Evolutionary conservation across 768 basidiomycete genomes (phyloP).

Genomic region (Leccinum broughii): DNA sequence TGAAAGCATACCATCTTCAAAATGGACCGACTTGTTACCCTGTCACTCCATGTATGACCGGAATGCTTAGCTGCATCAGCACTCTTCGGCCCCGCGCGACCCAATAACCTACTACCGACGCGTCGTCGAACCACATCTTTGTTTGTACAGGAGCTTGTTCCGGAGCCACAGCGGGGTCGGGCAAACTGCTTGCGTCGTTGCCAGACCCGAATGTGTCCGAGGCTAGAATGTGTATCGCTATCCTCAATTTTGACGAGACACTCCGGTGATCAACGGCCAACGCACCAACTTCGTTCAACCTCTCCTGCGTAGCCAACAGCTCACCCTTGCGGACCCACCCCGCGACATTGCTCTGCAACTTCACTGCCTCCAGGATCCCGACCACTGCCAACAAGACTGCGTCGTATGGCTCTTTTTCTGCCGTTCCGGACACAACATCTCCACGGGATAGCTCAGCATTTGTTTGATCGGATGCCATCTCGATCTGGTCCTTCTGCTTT

Average conservation of each 20-base stretch:
- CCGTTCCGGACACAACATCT: not conserved
- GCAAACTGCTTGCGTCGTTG: conserved; percentile 19
- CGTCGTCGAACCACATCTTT: conserved; percentile 56
- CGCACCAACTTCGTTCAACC: not conserved
- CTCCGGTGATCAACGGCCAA: not conserved
- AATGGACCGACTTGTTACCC: conserved; percentile 5
- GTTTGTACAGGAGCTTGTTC: conserved; percentile 9
- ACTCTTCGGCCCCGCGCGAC: conserved; percentile 49
- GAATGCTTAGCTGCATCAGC: conserved; percentile 49
- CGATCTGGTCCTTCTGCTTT: conserved; percentile 2
- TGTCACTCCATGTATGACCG: conserved; percentile 44
- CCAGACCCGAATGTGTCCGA: conserved; percentile 3
- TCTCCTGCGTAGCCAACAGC: conserved; percentile 30
- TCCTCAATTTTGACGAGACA: not conserved
- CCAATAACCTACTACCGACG: conserved; percentile 48
- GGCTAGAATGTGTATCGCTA: not conserved
- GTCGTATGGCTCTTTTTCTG: conserved; percentile 40
- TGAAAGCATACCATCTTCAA: conserved; percentile 1
- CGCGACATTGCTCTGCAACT: conserved; percentile 61
- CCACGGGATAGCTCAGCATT: not conserved
- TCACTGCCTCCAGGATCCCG: conserved; percentile 62
- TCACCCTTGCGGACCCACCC: conserved; percentile 66
- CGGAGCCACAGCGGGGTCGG: conserved; percentile 4
- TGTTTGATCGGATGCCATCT: not conserved
- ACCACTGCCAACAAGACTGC: conserved; percentile 59